Evolutionary conservation across 345 rosid species (phyloP).

Genomic region (Erucastrum elatum): DNA sequence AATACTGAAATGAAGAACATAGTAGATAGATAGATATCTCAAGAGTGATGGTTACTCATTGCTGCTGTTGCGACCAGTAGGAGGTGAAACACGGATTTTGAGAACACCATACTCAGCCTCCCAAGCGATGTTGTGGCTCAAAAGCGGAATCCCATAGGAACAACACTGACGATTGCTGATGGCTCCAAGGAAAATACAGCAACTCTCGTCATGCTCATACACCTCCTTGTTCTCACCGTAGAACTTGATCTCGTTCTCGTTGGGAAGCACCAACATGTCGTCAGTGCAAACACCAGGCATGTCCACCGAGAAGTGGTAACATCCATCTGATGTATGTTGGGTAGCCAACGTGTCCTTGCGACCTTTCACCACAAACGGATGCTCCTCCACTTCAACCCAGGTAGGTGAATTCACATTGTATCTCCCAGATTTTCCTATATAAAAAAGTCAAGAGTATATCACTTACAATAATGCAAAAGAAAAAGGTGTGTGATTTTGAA

Average conservation of each 20-base stretch:
- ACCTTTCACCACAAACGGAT: conserved; percentile 25
- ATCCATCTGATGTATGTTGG: neutral
- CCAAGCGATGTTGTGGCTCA: neutral
- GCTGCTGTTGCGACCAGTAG: too few species aligned
- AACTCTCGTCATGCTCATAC: neutral
- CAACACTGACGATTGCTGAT: neutral
- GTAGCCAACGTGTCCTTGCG: neutral
- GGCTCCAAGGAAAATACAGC: neutral
- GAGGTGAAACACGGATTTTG: neutral
- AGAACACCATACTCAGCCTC: neutral
- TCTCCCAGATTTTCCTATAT: neutral
- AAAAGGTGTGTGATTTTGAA: too few species aligned
- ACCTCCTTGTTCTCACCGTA: neutral
- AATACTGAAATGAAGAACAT: too few species aligned
- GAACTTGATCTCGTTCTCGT: neutral
- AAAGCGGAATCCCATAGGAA: neutral
- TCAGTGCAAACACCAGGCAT: neutral
- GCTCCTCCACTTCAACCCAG: neutral
- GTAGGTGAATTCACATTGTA: neutral
- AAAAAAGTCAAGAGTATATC: neutral
- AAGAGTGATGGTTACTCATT: too few species aligned
- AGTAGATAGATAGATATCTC: too few species aligned
- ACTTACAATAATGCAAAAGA: too few species aligned
- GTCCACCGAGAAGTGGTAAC: neutral
- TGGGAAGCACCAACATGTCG: neutral